These are phyloP conservation scores for Globisporangium canariense DNA, from an alignment of 352 stramenopile genomes.

Conservation along the genomic window DNA sequence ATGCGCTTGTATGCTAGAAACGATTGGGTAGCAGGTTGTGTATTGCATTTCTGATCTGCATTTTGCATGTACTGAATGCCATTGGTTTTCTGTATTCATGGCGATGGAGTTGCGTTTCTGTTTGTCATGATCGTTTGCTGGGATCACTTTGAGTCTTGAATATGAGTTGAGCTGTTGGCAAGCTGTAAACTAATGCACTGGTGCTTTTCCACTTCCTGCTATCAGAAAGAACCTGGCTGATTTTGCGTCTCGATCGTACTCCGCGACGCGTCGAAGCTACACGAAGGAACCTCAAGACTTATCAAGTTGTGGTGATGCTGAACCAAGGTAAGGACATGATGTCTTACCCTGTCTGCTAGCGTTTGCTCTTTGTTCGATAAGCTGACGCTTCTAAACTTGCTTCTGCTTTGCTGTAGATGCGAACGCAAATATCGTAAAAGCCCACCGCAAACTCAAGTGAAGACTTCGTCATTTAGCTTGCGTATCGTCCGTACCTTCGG, in stretches of 20 bases:
- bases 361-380: neutral
- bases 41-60: conserved; percentile 2
- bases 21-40: neutral
- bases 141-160: neutral
- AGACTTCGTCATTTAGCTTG: neutral
- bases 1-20: conserved; percentile 1
- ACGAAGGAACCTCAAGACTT: neutral
- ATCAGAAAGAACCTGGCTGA: neutral
- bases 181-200: conserved; percentile 1
- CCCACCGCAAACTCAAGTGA: neutral
- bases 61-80: conserved; percentile 8
- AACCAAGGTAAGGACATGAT: neutral
- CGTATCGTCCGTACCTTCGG: neutral
- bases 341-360: neutral
- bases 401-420: neutral
- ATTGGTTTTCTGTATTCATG: conserved; percentile 8
- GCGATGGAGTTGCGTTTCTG: neutral
- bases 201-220: neutral
- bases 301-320: neutral
- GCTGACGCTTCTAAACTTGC: neutral
- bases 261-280: neutral
- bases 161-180: neutral
- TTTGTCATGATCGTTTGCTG: neutral
- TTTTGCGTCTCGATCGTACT: neutral
- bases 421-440: neutral